Evolutionary conservation across 306 rosid genomes (phyloP).

Genomic region (Cercis canadensis): DNA sequence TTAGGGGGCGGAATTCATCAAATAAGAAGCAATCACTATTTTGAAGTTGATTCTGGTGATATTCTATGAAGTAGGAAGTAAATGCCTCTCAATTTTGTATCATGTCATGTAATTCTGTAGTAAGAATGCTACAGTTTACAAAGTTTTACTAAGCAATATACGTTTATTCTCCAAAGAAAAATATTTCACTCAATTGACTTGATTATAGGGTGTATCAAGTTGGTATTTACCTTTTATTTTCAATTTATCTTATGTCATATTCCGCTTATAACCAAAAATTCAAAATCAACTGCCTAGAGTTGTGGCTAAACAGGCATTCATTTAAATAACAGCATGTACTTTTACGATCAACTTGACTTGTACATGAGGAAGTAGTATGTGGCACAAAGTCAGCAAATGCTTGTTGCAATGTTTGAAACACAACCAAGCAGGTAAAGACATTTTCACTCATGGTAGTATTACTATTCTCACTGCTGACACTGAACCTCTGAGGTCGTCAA

Average conservation of each 20-base stretch:
- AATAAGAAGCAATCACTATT: slow-evolving; percentile 51
- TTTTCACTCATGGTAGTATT: neutral
- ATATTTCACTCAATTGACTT: neutral
- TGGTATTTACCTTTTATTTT: too few relatives aligned
- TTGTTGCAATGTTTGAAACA: too few relatives aligned
- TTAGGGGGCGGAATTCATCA: slow-evolving; percentile 73
- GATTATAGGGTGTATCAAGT: neutral
- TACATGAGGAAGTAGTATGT: too few relatives aligned
- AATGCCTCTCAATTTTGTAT: slow-evolving; percentile 33
- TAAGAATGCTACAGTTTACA: slow-evolving; percentile 28
- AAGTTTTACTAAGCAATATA: slow-evolving; percentile 12
- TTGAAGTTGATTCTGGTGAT: slow-evolving; percentile 40
- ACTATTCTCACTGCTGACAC: neutral
- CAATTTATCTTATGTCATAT: too few relatives aligned
- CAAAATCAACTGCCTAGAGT: too few relatives aligned
- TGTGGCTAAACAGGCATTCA: too few relatives aligned
- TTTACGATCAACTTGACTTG: too few relatives aligned
- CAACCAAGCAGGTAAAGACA: too few relatives aligned
- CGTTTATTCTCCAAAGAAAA: slow-evolving; percentile 6
- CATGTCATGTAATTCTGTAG: slow-evolving; percentile 15
- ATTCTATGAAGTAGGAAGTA: slow-evolving; percentile 21
- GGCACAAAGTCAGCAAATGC: too few relatives aligned
- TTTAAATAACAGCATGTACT: too few relatives aligned
- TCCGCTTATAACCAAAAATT: too few relatives aligned
- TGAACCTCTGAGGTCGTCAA: too few relatives aligned